Evolutionary conservation across 306 rosid species (phyloP), one percentile per base, ranked within the genome.

Genomic region (Crotalaria pallida): DNA sequence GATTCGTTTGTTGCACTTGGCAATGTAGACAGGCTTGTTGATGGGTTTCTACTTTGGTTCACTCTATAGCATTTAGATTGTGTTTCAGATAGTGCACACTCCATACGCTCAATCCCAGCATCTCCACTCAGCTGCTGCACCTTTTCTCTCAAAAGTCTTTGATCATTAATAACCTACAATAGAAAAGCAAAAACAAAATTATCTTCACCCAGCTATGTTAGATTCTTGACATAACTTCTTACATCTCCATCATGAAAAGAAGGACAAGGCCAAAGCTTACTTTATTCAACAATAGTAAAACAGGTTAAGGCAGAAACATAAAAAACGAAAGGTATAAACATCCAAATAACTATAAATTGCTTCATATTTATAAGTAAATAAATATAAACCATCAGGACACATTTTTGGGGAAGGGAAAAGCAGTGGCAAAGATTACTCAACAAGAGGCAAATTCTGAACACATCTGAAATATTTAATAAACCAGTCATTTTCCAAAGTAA

Each of bases 41-140:
- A 57, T 27, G 85, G 88, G 74, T 84, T 94, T 77, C 79, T 82
- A 31, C 36, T 31, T 61, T 80, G 89, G 75, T 67, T 78, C 18
- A 83, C 88, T 70, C 74, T 67, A 36, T 81, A 83, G 87, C 81
- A 87, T 59, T 81, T 85, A 31, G 85, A 85, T 80, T 96, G 84
- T 65, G 99, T 87, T 80, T 88, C 95, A 69, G 92, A 90, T 45
- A 94, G 67, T 64, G 96, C 96, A 73, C 57, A 72, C 58, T 86
- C 84, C 97, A 94, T 88, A 27, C 90, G 94, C 86, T 79, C 87
- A 63, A 90, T 80, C 80, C 99, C 99, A 48, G 92, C 89, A 79
- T 87, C 88, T 58, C 99, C 98, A 83, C 96, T 80, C 29, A 94
- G 80, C 65, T 91, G 92, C 44, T 74, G 86, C 62, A 94, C 95